phyloP scores from a whole-genome alignment of 1,284 basidiomycete genomes.

The Takashimella tepidaria region DNA sequence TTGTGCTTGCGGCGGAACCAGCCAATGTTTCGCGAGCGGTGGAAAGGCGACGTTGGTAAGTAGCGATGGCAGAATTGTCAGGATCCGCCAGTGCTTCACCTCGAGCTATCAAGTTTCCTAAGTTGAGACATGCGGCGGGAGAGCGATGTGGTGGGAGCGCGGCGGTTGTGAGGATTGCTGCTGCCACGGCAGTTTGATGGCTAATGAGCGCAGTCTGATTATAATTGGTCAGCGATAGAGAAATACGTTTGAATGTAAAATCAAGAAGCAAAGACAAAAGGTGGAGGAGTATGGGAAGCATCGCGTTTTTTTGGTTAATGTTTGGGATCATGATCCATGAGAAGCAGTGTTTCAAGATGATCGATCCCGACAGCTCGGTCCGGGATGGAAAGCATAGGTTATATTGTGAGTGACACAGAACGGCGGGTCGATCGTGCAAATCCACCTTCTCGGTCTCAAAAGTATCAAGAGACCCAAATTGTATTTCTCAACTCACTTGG shows the following conservation, averaged over 20 bases:
- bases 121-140: slow-evolving; percentile 35
- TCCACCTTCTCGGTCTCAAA: not conserved
- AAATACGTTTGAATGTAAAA: too few relatives aligned
- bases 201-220: slow-evolving; percentile 38
- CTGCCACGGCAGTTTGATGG: slow-evolving; percentile 35
- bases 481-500: slow-evolving; percentile 37
- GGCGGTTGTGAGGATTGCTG: slow-evolving; percentile 33
- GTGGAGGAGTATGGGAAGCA: too few relatives aligned
- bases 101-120: slow-evolving; percentile 38
- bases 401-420: too few relatives aligned
- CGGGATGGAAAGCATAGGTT: too few relatives aligned
- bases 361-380: too few relatives aligned
- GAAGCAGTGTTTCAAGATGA: too few relatives aligned
- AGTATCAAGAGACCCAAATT: not conserved
- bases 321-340: too few relatives aligned
- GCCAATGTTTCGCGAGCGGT: slow-evolving; percentile 1
- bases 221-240: not conserved
- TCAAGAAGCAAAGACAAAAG: too few relatives aligned
- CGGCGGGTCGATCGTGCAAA: too few relatives aligned
- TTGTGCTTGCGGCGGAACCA: not conserved
- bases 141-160: slow-evolving; percentile 39
- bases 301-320: too few relatives aligned
- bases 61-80: slow-evolving; percentile 3
- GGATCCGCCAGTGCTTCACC: slow-evolving; percentile 8
- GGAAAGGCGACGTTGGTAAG: not conserved